Conservation (phyloP, 139 green algal genomes). For the Gonium pectorale region DNA sequence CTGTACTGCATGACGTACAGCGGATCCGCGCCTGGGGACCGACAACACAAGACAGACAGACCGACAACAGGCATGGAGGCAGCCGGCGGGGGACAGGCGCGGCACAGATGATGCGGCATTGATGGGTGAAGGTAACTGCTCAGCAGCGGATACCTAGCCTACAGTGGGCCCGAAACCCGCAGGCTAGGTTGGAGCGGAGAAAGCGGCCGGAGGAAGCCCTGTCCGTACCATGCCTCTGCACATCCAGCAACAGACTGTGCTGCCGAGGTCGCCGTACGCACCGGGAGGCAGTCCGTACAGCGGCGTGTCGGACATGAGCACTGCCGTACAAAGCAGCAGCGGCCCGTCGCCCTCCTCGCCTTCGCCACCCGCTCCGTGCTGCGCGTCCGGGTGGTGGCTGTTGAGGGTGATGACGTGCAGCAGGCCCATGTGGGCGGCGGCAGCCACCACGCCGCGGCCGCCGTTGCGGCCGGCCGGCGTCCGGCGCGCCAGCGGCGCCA, state of each 20-base stretch:
- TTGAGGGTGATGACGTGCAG: conserved; percentile 27
- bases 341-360: not conserved
- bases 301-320: conserved; percentile 12
- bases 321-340: conserved; percentile 16
- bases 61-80: no score
- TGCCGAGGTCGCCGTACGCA: not conserved
- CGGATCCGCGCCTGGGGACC: not conserved
- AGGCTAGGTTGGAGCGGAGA: not conserved
- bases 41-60: no score
- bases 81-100: no score
- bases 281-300: conserved; percentile 4
- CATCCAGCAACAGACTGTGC: no score
- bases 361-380: no score
- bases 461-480: not conserved
- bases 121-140: no score
- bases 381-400: not conserved
- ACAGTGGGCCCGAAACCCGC: no score
- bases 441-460: conserved; percentile 5
- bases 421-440: not conserved
- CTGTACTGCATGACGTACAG: not conserved
- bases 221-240: not conserved
- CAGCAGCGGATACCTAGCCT: no score
- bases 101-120: no score
- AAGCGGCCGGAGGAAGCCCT: not conserved
- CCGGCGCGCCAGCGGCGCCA: not conserved